Evolutionary conservation across 768 basidiomycete species (phyloP), one percentile per base, ranked within the genome.

Genomic region (Amyloporia xantha): DNA sequence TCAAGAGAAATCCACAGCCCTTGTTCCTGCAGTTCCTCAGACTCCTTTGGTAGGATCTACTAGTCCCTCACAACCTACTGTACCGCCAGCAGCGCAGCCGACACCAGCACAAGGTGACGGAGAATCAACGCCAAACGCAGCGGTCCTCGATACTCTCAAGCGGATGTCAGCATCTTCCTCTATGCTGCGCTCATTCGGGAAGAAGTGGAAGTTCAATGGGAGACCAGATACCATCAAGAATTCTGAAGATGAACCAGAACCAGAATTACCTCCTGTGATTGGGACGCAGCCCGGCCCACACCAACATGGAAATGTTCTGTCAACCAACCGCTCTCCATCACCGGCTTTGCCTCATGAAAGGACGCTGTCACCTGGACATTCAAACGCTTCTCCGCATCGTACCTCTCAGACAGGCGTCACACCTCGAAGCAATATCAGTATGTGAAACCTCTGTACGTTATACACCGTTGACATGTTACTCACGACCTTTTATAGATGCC

Each of bases 381-480:
- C 15, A 15, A 33, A 15, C 15, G 38, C 6, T 19, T 10, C 17
- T 6, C 9, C 10, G 7, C 38, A 19, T 1, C 36, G 40, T 2
- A 56, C 54, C 0, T 55, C 64, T 1, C 48, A 50, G 6, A 36
- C 62, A 4, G 41, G 47, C 12, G 65, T 71, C 26, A 76, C 74
- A 1, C 75, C 75, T 17, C 64, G 68, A 7, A 65, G 62, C 48
- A 66, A 68, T 48, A 77, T 78, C 40, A 61, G 76, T 77, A 48
- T 23, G 70, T 51, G 11, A 27, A 24, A 21, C 15, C 10, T 6
- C 17, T 13, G 20, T 19, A 19, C 38, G 12, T 9, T 13, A 54
- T 23, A 7, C 15, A 7, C 15, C 30, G 15, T 33, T 33, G 30
- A 33, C 15, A 15, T 33, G 15, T 19, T 5, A 4, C 47, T 48